phyloP scores from a whole-genome alignment of 73 alveolate species.

The Halteria grandinella region DNA sequence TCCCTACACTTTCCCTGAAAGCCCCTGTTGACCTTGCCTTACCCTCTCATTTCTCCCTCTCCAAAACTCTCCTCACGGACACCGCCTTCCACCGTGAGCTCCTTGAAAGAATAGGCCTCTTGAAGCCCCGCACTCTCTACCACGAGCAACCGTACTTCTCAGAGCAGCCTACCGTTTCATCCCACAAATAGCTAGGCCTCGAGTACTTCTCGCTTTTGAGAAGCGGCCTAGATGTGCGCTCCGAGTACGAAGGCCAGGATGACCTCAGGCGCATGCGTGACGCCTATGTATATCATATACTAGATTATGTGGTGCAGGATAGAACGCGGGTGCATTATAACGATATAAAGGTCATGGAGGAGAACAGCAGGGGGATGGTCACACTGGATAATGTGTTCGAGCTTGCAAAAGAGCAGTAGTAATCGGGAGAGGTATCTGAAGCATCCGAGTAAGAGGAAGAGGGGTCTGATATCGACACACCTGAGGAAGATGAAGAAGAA shows the following conservation, averaged over 20 bases:
- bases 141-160: background rate
- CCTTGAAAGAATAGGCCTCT: background rate
- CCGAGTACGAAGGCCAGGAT: constrained; percentile 17
- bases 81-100: background rate
- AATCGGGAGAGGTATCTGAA: background rate
- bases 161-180: no score
- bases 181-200: no score
- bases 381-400: constrained; percentile 51
- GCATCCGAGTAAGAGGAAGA: background rate
- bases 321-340: constrained; percentile 4
- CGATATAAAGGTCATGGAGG: constrained; percentile 14
- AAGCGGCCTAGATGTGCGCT: constrained; percentile 11
- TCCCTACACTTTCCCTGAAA: no score
- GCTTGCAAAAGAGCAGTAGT: constrained; percentile 13
- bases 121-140: background rate
- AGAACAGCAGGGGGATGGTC: constrained; percentile 9
- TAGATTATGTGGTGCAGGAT: constrained; percentile 17
- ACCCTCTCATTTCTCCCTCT: no score
- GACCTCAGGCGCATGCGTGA: constrained; percentile 32
- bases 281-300: constrained; percentile 26
- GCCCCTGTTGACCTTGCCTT: no score
- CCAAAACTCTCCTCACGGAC: no score
- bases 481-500: no score
- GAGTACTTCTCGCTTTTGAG: constrained; percentile 27
- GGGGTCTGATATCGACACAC: background rate